Conservation (phyloP, 106 monocot genomes). For the Dendrobium chrysotoxum region DNA sequence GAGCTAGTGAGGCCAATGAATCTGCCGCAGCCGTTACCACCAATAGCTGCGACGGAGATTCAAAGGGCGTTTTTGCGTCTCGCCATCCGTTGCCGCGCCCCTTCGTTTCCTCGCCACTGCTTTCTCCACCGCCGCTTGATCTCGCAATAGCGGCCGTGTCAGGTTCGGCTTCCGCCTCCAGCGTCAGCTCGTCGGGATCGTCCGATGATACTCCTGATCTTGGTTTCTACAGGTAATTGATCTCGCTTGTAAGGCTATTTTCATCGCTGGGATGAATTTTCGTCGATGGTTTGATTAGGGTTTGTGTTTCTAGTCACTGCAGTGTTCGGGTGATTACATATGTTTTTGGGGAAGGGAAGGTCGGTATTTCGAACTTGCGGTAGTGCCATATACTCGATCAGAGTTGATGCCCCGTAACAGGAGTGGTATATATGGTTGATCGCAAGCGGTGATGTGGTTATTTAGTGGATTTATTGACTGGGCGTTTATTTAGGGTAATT, state of each 20-base stretch:
- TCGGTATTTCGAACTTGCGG: background rate
- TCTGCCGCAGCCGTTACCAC: background rate
- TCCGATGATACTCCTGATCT: slow-evolving; percentile 66
- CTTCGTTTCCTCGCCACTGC: slow-evolving; percentile 12
- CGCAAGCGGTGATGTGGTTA: background rate
- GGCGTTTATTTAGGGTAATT: background rate
- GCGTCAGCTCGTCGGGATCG: slow-evolving; percentile 42
- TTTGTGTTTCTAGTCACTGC: background rate
- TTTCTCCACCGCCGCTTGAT: slow-evolving; percentile 17
- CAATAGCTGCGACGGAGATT: background rate
- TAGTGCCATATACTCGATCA: background rate
- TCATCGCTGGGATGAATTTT: background rate
- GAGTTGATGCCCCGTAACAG: background rate
- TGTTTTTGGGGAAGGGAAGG: background rate
- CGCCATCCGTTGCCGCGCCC: slow-evolving; percentile 46
- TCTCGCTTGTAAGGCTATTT: background rate
- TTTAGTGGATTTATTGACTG: background rate
- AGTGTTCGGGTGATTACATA: background rate
- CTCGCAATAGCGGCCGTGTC: slow-evolving; percentile 20
- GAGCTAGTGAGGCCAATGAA: background rate
- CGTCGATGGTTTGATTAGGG: background rate
- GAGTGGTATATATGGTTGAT: background rate
- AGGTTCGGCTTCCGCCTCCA: slow-evolving; percentile 32
- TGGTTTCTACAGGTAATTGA: slow-evolving; percentile 45
- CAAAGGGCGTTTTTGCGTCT: background rate